Conservation (phyloP, 2,329 filamentous ascomycete genomes). For the Arachnomyces sp. region DNA sequence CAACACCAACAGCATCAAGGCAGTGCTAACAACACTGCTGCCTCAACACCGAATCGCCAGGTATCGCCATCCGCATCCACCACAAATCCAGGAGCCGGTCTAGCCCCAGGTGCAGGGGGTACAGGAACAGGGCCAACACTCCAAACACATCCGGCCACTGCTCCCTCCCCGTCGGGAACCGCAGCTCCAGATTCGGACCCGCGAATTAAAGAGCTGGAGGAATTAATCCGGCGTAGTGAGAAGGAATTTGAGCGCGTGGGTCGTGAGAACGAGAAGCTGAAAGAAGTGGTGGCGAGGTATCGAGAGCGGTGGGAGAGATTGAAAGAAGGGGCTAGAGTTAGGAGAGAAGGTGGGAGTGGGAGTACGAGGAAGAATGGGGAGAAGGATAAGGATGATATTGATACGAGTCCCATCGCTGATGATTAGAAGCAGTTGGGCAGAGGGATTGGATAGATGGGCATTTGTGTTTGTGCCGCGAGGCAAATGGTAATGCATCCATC, state of each 20-base stretch:
- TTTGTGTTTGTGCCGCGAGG: conserved; percentile 49
- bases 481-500: conserved; percentile 21
- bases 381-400: no score
- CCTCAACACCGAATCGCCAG: conserved; percentile 22
- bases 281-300: conserved; percentile 49
- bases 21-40: conserved; percentile 7
- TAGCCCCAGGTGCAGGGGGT: not conserved
- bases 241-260: conserved; percentile 58
- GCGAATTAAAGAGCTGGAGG: conserved; percentile 59
- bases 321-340: conserved; percentile 54
- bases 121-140: conserved; percentile 6
- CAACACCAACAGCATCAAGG: conserved; percentile 19
- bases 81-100: not conserved
- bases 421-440: conserved; percentile 50
- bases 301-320: conserved; percentile 61
- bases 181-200: conserved; percentile 36
- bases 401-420: conserved; percentile 23
- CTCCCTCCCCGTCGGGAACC: conserved; percentile 15
- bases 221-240: conserved; percentile 51
- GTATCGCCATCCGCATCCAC: conserved; percentile 24
- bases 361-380: not conserved
- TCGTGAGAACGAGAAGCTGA: conserved; percentile 54
- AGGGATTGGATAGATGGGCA: conserved; percentile 89
- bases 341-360: conserved; percentile 23
- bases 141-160: conserved; percentile 1